These are phyloP conservation scores for Punctularia strigosozonata DNA, from an alignment of 768 basidiomycete genomes.

Conservation along the genomic window DNA sequence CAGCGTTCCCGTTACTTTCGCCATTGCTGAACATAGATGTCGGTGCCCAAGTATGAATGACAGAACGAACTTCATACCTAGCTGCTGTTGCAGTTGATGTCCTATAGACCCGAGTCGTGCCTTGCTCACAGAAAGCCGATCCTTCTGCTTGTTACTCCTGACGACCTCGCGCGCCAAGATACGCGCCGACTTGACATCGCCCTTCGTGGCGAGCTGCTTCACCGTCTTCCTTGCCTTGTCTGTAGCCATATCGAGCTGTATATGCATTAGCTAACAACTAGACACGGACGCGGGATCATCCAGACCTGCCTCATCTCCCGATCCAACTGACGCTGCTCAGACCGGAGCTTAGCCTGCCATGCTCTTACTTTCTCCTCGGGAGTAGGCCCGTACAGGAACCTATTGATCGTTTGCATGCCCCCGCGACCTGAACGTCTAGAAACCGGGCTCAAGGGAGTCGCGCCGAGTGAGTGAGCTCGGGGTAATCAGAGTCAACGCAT, in stretches of 20 bases:
- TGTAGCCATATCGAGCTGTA: constrained; percentile 72
- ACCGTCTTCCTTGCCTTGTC: constrained; percentile 70
- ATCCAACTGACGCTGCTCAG: constrained; percentile 75
- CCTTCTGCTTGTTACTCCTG: constrained; percentile 88
- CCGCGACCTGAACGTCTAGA: too few relatives aligned
- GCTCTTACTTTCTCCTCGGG: constrained; percentile 86
- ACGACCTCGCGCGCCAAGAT: constrained; percentile 94
- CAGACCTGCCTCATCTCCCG: constrained; percentile 93
- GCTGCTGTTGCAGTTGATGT: constrained; percentile 81
- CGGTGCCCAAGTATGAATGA: background rate
- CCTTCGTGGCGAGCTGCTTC: constrained; percentile 83
- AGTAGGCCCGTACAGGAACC: constrained; percentile 92
- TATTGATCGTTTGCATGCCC: constrained; percentile 77
- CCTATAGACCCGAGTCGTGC: constrained; percentile 86
- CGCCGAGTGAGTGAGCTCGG: too few relatives aligned
- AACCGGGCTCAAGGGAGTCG: too few relatives aligned
- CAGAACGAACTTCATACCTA: constrained; percentile 43
- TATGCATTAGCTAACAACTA: constrained; percentile 3
- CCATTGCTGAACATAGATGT: constrained; percentile 51
- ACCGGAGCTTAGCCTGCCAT: constrained; percentile 84
- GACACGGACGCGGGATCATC: constrained; percentile 7
- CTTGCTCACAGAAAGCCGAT: constrained; percentile 84
- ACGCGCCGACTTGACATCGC: constrained; percentile 85
- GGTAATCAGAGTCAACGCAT: too few relatives aligned
- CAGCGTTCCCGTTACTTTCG: constrained; percentile 93